Conservation (phyloP, 2,329 filamentous ascomycete species). For the Capronia americana region DNA sequence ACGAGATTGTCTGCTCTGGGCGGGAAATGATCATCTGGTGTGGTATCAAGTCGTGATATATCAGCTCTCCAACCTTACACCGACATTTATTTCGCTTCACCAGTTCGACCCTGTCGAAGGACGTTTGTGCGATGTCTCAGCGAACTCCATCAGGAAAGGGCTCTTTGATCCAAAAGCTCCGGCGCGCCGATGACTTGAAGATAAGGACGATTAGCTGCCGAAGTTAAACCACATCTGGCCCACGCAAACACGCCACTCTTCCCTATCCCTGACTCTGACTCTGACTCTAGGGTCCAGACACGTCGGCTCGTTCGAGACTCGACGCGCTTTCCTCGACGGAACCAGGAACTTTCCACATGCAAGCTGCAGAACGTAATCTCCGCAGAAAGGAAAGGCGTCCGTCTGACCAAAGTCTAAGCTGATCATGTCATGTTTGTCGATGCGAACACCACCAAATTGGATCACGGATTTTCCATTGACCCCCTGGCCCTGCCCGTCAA, state of each 20-base stretch:
- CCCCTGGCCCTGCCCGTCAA: neutral
- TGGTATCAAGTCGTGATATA: neutral
- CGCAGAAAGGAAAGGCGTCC: conserved; percentile 10
- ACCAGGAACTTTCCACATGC: neutral
- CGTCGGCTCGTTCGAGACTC: neutral
- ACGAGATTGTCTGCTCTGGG: neutral
- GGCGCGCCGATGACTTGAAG: conserved; percentile 5
- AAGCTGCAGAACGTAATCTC: conserved; percentile 19
- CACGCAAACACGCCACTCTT: neutral
- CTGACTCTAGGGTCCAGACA: neutral
- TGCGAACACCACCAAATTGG: neutral
- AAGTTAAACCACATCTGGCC: conserved; percentile 3
- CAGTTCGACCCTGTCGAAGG: neutral
- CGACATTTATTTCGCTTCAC: conserved; percentile 6
- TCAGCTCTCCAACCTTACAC: neutral
- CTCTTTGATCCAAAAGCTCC: conserved; percentile 1
- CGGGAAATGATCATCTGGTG: neutral
- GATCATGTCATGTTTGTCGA: neutral
- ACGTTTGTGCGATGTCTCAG: conserved; percentile 2
- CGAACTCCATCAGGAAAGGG: conserved; percentile 9
- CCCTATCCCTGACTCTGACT: neutral
- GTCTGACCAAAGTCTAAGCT: conserved; percentile 5
- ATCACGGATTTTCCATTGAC: neutral
- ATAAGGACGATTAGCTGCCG: conserved; percentile 17
- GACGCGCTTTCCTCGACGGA: conserved; percentile 1